These are phyloP conservation scores for Chrysosporium keratinophilum DNA, from an alignment of 2,329 filamentous ascomycete species.

Conservation along the genomic window DNA sequence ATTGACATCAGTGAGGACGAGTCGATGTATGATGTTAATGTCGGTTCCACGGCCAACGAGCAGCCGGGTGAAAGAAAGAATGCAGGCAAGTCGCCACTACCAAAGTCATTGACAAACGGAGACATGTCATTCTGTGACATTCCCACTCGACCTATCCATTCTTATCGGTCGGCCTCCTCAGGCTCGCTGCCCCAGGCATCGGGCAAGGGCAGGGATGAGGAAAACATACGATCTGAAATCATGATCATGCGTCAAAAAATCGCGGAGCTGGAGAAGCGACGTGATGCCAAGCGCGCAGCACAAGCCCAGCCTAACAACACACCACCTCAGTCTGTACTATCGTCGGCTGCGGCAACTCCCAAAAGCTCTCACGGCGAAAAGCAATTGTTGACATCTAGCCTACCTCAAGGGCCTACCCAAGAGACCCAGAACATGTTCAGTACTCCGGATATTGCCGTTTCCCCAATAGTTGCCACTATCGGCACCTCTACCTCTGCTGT, in stretches of 20 bases:
- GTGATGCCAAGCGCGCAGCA: slow-evolving; percentile 33
- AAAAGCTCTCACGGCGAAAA: not conserved
- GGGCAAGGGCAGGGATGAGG: slow-evolving; percentile 29
- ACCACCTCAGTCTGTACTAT: not conserved
- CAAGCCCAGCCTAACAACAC: slow-evolving; percentile 25
- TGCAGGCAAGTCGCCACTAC: not conserved
- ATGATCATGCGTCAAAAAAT: slow-evolving; percentile 40
- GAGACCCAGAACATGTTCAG: not conserved
- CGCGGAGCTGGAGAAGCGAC: slow-evolving; percentile 39
- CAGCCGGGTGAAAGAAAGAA: not conserved
- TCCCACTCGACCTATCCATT: slow-evolving; percentile 35
- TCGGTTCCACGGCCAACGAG: not conserved
- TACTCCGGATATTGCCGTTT: not conserved
- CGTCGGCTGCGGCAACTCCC: not conserved
- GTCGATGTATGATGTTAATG: slow-evolving; percentile 17
- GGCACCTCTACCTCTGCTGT: not conserved
- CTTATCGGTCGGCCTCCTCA: slow-evolving; percentile 32
- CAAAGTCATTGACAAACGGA: slow-evolving; percentile 6
- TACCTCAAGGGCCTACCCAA: not conserved
- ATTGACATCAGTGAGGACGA: slow-evolving; percentile 79
- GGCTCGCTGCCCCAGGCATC: slow-evolving; percentile 31
- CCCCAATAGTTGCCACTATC: not conserved
- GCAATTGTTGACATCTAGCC: not conserved
- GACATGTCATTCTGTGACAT: slow-evolving; percentile 35
- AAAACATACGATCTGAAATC: slow-evolving; percentile 40